Evolutionary conservation across 2,329 filamentous ascomycete genomes (phyloP).

Genomic region (Thermothelomyces thermophilus): DNA sequence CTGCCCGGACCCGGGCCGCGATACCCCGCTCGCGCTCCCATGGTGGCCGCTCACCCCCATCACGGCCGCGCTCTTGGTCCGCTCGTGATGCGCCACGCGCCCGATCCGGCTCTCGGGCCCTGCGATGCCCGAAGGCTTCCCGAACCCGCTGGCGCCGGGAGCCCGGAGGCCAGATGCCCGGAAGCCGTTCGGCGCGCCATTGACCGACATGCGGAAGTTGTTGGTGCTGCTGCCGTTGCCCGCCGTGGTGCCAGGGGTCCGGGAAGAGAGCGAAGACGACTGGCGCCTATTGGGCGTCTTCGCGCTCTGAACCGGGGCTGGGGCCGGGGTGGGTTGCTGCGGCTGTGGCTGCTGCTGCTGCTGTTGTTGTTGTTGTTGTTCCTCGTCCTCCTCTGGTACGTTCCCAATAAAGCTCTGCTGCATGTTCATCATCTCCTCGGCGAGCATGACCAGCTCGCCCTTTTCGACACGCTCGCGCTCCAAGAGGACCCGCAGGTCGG

Average conservation of each 20-base stretch:
- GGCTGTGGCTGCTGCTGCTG: conserved; percentile 8
- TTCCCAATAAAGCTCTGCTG: conserved; percentile 36
- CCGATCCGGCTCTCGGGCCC: conserved; percentile 40
- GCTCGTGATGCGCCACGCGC: conserved; percentile 38
- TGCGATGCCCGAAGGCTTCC: conserved; percentile 23
- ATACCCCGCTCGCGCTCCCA: conserved; percentile 33
- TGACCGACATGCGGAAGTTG: conserved; percentile 45
- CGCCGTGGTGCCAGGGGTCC: conserved; percentile 6
- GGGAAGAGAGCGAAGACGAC: conserved; percentile 1
- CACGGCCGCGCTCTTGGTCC: conserved; percentile 37
- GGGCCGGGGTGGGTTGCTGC: neutral
- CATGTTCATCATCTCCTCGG: conserved; percentile 77
- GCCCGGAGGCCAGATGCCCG: conserved; percentile 46
- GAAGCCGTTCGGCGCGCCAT: conserved; percentile 26
- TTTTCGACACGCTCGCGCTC: conserved; percentile 75
- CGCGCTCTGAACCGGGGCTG: neutral
- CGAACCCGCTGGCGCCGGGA: conserved; percentile 36
- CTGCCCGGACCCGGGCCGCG: conserved; percentile 44
- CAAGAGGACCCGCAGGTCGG: conserved; percentile 56
- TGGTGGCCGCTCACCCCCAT: conserved; percentile 10
- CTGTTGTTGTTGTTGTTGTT: conserved; percentile 6
- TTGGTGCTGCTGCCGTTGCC: neutral
- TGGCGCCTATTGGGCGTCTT: conserved; percentile 18
- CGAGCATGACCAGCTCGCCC: conserved; percentile 71
- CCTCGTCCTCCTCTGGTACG: conserved; percentile 4